Evolutionary conservation across 2,329 filamentous ascomycete species (phyloP).

Genomic region (Aspergillaceae sp.): DNA sequence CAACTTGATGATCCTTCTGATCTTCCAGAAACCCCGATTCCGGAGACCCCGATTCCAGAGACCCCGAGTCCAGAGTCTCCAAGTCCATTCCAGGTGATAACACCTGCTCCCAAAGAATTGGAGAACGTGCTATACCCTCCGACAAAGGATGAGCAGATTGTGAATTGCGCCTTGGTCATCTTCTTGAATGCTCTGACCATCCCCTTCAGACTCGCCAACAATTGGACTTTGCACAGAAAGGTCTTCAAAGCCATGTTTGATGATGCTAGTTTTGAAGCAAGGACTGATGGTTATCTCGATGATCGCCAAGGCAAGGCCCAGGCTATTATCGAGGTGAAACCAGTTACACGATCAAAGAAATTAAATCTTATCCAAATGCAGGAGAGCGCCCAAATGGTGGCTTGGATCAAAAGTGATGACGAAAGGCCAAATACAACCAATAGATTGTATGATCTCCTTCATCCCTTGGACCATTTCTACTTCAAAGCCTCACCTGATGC

Average conservation of each 20-base stretch:
- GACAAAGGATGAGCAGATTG: conserved; percentile 14
- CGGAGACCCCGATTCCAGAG: neutral
- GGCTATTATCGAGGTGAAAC: conserved; percentile 10
- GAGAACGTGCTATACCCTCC: conserved; percentile 5
- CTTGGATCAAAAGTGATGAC: conserved; percentile 7
- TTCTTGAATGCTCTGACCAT: conserved; percentile 11
- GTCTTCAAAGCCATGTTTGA: conserved; percentile 8
- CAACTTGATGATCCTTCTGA: neutral
- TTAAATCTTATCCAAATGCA: conserved; percentile 8
- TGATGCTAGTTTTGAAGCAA: conserved; percentile 7
- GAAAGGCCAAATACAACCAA: neutral
- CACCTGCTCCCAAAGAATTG: conserved; percentile 4
- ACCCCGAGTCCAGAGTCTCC: neutral
- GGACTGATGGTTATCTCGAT: conserved; percentile 12
- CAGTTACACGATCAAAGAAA: conserved; percentile 2
- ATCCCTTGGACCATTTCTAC: neutral
- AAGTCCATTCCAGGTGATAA: neutral
- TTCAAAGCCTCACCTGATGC: neutral
- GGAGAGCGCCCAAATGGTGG: conserved; percentile 9
- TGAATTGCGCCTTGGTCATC: conserved; percentile 9
- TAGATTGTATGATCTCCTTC: neutral
- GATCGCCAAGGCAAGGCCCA: conserved; percentile 1
- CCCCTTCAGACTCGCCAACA: conserved; percentile 3
- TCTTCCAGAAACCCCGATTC: neutral
- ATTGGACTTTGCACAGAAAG: conserved; percentile 8